Percentiles rank a stretch among this genome's conserved stretches.
Evolutionary conservation across 495 filamentous ascomycete genomes (phyloP).

Genomic region (Chaetomidium leptoderma): DNA sequence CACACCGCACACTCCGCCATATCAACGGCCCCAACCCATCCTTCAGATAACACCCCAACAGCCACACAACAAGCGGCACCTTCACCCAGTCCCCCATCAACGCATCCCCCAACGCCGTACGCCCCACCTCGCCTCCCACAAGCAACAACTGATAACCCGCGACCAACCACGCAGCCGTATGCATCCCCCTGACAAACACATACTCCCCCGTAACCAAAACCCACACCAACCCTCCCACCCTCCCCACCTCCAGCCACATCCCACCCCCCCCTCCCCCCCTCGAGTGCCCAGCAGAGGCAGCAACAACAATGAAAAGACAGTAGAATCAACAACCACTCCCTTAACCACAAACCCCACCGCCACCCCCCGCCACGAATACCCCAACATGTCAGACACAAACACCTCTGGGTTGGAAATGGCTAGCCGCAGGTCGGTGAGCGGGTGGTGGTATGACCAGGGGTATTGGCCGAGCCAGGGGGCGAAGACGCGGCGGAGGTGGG

Average conservation of each 20-base stretch:
- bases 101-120: conserved; percentile 3
- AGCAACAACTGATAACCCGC: conserved; percentile 21
- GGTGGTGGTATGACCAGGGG: conserved; percentile 19
- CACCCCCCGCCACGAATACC: background rate
- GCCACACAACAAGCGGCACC: conserved; percentile 14
- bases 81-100: conserved; percentile 12
- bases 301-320: background rate
- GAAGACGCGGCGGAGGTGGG: conserved; percentile 27
- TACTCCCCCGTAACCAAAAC: conserved; percentile 20
- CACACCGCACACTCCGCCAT: conserved; percentile 5
- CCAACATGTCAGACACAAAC: conserved; percentile 22
- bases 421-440: conserved; percentile 27
- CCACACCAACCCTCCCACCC: conserved; percentile 21
- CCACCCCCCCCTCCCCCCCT: no score
- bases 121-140: conserved; percentile 13
- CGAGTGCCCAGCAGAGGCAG: background rate
- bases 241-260: background rate
- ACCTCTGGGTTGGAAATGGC: conserved; percentile 23
- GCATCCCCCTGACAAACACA: conserved; percentile 18
- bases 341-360: background rate
- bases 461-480: background rate
- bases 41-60: conserved; percentile 15
- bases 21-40: conserved; percentile 15
- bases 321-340: background rate
- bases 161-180: conserved; percentile 17